These are phyloP conservation scores for Arthrobotrys sinensis DNA, from an alignment of 2,329 filamentous ascomycete genomes.

Conservation along the genomic window DNA sequence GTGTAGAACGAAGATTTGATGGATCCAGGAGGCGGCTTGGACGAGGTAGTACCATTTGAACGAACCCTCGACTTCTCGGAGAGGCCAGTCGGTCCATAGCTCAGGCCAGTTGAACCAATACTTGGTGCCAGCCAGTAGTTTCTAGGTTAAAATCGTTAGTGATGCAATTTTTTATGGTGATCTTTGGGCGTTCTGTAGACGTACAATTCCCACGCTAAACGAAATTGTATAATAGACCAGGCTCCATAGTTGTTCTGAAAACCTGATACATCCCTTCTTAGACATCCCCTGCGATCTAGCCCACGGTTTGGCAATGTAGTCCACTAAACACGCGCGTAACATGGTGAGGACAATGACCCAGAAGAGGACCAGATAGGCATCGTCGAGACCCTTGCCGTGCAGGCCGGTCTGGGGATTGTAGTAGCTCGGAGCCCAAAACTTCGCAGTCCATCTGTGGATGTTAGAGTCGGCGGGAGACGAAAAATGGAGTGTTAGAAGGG, in stretches of 20 bases:
- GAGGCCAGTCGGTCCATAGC: slow-evolving; percentile 89
- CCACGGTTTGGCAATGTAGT: slow-evolving; percentile 86
- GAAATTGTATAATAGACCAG: slow-evolving; percentile 85
- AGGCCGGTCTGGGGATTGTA: slow-evolving; percentile 77
- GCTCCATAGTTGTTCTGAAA: slow-evolving; percentile 95
- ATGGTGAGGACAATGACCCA: slow-evolving; percentile 90
- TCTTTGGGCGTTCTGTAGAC: slow-evolving; percentile 65
- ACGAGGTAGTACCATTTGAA: slow-evolving; percentile 92
- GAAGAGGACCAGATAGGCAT: slow-evolving; percentile 81
- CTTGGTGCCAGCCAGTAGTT: slow-evolving; percentile 82
- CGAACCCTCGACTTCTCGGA: slow-evolving; percentile 79
- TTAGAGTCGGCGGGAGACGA: slow-evolving; percentile 79
- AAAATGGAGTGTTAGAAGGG: slow-evolving; percentile 85
- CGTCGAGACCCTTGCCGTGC: slow-evolving; percentile 84
- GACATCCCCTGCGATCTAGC: slow-evolving; percentile 80
- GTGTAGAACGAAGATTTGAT: slow-evolving; percentile 93
- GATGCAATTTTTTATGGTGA: slow-evolving; percentile 8
- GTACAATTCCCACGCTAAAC: slow-evolving; percentile 87
- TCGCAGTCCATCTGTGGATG: slow-evolving; percentile 82
- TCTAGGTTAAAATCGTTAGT: slow-evolving; percentile 71
- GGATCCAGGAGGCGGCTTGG: slow-evolving; percentile 92
- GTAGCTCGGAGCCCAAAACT: slow-evolving; percentile 91
- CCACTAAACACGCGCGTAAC: slow-evolving; percentile 85
- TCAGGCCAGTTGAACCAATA: slow-evolving; percentile 83
- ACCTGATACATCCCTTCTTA: slow-evolving; percentile 82